phyloP scores from a whole-genome alignment of 2,329 filamentous ascomycete genomes.

The Alternaria infectoria region DNA sequence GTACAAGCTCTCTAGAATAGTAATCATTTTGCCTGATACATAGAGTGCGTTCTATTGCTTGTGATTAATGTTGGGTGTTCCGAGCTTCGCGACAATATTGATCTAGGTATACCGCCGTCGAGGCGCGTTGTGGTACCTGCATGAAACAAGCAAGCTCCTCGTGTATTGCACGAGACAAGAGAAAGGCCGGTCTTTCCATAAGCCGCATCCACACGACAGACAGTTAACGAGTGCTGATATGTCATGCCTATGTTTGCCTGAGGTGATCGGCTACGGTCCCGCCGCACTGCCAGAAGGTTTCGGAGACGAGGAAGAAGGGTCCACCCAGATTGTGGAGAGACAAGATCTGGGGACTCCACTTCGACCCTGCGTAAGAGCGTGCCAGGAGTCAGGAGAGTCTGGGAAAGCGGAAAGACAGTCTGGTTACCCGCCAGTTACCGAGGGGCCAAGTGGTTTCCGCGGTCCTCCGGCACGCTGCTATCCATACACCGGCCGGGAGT shows the following conservation, averaged over 20 bases:
- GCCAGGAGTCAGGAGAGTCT: conserved; percentile 1
- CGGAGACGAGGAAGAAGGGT: conserved; percentile 1
- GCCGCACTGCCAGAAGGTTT: background rate
- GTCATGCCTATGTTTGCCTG: background rate
- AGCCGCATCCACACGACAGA: background rate
- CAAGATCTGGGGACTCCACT: conserved; percentile 25
- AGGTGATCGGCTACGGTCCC: background rate
- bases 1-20: background rate
- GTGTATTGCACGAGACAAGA: background rate
- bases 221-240: background rate
- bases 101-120: background rate
- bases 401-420: background rate
- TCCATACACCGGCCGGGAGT: background rate
- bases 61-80: background rate
- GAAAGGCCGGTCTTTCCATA: background rate
- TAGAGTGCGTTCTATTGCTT: background rate
- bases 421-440: background rate
- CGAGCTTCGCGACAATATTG: background rate
- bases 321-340: conserved; percentile 8
- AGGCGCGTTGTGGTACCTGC: background rate
- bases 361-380: conserved; percentile 25
- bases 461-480: background rate
- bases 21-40: background rate
- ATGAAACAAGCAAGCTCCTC: background rate
- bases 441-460: background rate